Evolutionary conservation across 345 rosid species (phyloP), one percentile per base, ranked within the genome.

Genomic region (Pugionium cornutum): DNA sequence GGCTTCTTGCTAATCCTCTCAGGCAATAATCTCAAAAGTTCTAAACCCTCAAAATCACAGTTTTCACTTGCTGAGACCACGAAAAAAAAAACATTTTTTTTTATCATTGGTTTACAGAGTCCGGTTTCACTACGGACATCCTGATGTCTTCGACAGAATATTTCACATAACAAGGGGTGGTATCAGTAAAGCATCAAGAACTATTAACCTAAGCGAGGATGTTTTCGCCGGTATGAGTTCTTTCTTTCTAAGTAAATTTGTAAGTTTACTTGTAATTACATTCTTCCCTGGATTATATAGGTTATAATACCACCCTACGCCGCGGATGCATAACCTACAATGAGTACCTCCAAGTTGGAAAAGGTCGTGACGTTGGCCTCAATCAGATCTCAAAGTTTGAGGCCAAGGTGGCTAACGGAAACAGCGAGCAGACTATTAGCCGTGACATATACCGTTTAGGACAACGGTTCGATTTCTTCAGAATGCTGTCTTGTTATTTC

Each of bases 101-200:
- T 4, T 49, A 66, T 63, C 53, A 30, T 41, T 68, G 62, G 40
- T 77, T 30, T 58, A 54, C 68, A 92, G 98, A 81, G 97, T 92
- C 47, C 83, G 98, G 47, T 92, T 89, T 82, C 98, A 92, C 78
- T 92, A 92, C 42, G 98, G 98, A 25, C 98, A 92, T 76, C 97
- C 98, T 9, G 98, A 92, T 83, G 85, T 92, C 64, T 92, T 89
- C 55, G 94, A 92, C 76, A 82, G 96, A 79, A 47, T 89, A 66
- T 92, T 92, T 73, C 98, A 92, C 79, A 84, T 92, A 64, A 87
- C 98, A 40, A 92, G 98, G 78, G 98, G 98, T 48, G 98, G 98
- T 62, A 80, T 92, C 75, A 89, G 98, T 87, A 92, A 92, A 80
- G 94, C 98, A 54, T 92, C 98, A 34, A 87, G 84, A 75, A 92